Evolutionary conservation across 129 eudicot species (phyloP).

Genomic region (Pulicaria dysenterica): DNA sequence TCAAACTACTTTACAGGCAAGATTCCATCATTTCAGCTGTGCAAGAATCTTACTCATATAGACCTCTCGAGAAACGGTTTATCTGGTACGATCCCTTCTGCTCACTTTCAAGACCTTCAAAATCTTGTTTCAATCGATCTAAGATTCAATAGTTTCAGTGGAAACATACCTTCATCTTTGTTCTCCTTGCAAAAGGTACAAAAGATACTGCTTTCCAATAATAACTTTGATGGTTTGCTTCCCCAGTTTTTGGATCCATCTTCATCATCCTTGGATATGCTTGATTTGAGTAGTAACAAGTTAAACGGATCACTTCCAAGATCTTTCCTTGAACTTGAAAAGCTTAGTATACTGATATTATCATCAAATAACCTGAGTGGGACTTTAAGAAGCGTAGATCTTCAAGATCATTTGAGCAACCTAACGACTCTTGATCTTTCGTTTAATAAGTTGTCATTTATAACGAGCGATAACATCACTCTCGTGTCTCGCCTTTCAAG

Average conservation of each 20-base stretch:
- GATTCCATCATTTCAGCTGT: slow-evolving; percentile 45
- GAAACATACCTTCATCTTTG: slow-evolving; percentile 59
- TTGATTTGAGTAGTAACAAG: slow-evolving; percentile 62
- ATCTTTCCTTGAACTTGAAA: slow-evolving; percentile 46
- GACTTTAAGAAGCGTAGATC: slow-evolving; percentile 21
- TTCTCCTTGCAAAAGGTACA: slow-evolving; percentile 45
- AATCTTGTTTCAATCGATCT: slow-evolving; percentile 41
- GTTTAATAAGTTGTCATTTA: slow-evolving; percentile 50
- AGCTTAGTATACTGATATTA: slow-evolving; percentile 46
- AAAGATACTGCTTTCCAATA: slow-evolving; percentile 51
- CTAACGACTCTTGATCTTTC: slow-evolving; percentile 68
- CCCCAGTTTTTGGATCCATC: slow-evolving; percentile 28
- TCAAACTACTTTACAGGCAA: slow-evolving; percentile 47
- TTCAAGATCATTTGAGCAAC: slow-evolving; percentile 40
- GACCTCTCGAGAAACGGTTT: slow-evolving; percentile 41
- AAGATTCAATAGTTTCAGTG: slow-evolving; percentile 44
- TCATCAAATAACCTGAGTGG: slow-evolving; percentile 58
- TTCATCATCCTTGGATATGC: slow-evolving; percentile 32
- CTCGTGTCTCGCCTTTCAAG: slow-evolving; percentile 30
- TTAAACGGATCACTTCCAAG: slow-evolving; percentile 37
- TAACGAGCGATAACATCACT: slow-evolving; percentile 5
- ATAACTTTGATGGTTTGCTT: slow-evolving; percentile 44
- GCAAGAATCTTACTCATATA: slow-evolving; percentile 37
- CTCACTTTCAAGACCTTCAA: slow-evolving; percentile 47
- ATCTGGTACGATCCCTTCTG: slow-evolving; percentile 42